A percentile compares a stretch with the other conserved stretches of the same genome.
Evolutionary conservation across 208 protist genomes (phyloP).

Genomic region (Leishmania guyanensis): DNA sequence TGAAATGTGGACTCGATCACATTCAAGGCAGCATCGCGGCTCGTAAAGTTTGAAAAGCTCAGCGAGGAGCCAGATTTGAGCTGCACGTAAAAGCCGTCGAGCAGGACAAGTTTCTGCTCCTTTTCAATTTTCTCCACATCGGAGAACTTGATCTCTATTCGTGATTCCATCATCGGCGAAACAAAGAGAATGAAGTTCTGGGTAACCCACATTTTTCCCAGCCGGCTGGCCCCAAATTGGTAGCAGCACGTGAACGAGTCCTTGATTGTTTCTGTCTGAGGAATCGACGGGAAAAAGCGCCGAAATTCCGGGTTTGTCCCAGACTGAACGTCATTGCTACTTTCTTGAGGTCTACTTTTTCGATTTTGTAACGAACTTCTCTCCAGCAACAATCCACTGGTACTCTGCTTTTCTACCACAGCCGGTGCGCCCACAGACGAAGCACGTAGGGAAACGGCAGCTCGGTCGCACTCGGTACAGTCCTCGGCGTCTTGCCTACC

Average conservation of each 20-base stretch:
- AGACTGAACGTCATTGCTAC: not conserved
- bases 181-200: slow-evolving; percentile 56
- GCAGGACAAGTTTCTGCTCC: slow-evolving; percentile 57
- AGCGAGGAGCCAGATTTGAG: slow-evolving; percentile 33
- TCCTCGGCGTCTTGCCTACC: slow-evolving; percentile 9
- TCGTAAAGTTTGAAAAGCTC: slow-evolving; percentile 64
- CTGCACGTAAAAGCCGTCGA: slow-evolving; percentile 52
- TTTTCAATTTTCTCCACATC: slow-evolving; percentile 56
- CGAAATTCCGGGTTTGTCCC: slow-evolving; percentile 18
- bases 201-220: slow-evolving; percentile 63
- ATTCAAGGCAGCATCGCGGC: slow-evolving; percentile 53
- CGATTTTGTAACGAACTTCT: slow-evolving; percentile 7
- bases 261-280: slow-evolving; percentile 36
- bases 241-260: slow-evolving; percentile 63
- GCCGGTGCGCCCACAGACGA: not conserved
- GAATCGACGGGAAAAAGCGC: slow-evolving; percentile 45
- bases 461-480: not conserved
- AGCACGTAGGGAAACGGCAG: not conserved
- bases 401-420: not conserved
- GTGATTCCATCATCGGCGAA: slow-evolving; percentile 50
- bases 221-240: slow-evolving; percentile 46
- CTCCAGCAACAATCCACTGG: not conserved
- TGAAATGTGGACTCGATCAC: slow-evolving; percentile 42
- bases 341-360: slow-evolving; percentile 3
- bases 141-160: slow-evolving; percentile 43